Percentiles rank a stretch among this genome's conserved stretches.
Evolutionary conservation across 257 asterid genomes (phyloP).

Genomic region (Apocynum venetum): DNA sequence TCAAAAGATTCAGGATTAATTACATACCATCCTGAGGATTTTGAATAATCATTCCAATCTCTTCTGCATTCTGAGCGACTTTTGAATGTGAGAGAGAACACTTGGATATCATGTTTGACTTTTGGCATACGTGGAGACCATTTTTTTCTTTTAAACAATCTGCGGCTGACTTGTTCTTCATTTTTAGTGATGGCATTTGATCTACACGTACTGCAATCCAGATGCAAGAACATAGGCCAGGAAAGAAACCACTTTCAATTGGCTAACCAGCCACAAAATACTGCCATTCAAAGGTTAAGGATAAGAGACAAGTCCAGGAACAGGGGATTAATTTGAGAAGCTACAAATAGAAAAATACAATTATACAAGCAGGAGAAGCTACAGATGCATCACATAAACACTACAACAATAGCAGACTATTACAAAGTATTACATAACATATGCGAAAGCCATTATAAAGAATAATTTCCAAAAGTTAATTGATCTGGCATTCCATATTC

Average conservation of each 20-base stretch:
- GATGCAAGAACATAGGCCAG: constrained; percentile 36
- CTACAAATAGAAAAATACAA: neutral
- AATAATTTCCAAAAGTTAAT: neutral
- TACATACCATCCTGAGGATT: constrained; percentile 55
- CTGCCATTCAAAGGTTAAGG: constrained; percentile 26
- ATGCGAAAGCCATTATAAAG: neutral
- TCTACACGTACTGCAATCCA: constrained; percentile 33
- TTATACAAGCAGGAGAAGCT: neutral
- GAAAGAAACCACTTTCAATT: constrained; percentile 30
- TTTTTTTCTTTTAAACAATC: constrained; percentile 57
- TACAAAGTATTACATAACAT: neutral
- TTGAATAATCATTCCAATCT: constrained; percentile 26
- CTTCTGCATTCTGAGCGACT: constrained; percentile 43
- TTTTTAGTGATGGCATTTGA: constrained; percentile 88
- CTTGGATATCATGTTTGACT: constrained; percentile 70
- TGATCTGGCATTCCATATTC: neutral
- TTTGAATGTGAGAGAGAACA: constrained; percentile 55
- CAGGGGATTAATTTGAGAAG: neutral
- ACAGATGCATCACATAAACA: neutral
- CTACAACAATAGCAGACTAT: neutral
- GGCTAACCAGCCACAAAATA: constrained; percentile 39
- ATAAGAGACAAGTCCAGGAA: neutral
- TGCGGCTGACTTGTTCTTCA: constrained; percentile 64
- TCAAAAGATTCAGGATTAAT: neutral
- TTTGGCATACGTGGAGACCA: constrained; percentile 68